Evolutionary conservation across 75 land plant species (phyloP).

Genomic region (Selaginella tamariscina): DNA sequence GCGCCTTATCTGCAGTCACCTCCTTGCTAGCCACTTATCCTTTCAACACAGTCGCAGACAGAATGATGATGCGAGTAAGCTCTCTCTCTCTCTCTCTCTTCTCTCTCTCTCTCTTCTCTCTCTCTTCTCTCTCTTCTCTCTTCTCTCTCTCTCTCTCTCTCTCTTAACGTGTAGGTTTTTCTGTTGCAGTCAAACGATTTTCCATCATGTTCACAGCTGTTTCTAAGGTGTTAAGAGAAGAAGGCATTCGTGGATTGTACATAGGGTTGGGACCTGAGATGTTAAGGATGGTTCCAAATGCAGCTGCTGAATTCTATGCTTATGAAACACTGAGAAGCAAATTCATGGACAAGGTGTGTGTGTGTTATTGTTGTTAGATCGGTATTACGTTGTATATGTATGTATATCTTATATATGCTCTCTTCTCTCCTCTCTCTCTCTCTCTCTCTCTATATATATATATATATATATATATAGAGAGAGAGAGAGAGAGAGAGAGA

Average conservation of each 20-base stretch:
- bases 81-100: neutral
- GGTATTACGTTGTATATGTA: too few species aligned
- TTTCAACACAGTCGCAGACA: constrained; percentile 16
- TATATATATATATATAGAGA: too few species aligned
- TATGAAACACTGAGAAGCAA: constrained; percentile 23
- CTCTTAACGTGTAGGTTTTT: neutral
- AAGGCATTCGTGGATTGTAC: constrained; percentile 22
- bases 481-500: too few species aligned
- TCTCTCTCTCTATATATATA: too few species aligned
- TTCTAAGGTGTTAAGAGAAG: constrained; percentile 16
- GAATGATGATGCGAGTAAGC: constrained; percentile 25
- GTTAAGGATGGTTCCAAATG: constrained; percentile 22
- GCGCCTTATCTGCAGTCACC: constrained; percentile 27
- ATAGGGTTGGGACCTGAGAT: constrained; percentile 22
- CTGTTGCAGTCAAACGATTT: constrained; percentile 20
- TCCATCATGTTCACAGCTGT: constrained; percentile 13
- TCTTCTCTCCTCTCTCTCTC: too few species aligned
- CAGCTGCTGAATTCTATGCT: constrained; percentile 31
- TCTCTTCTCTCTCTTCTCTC: neutral
- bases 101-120: neutral
- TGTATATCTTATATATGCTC: too few species aligned
- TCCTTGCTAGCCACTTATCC: constrained; percentile 28
- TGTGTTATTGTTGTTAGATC: too few species aligned
- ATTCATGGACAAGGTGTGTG: neutral
- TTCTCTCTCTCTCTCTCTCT: neutral